phyloP scores from a whole-genome alignment of 2,329 filamentous ascomycete species.

The Neopestalotiopsis sp. region DNA sequence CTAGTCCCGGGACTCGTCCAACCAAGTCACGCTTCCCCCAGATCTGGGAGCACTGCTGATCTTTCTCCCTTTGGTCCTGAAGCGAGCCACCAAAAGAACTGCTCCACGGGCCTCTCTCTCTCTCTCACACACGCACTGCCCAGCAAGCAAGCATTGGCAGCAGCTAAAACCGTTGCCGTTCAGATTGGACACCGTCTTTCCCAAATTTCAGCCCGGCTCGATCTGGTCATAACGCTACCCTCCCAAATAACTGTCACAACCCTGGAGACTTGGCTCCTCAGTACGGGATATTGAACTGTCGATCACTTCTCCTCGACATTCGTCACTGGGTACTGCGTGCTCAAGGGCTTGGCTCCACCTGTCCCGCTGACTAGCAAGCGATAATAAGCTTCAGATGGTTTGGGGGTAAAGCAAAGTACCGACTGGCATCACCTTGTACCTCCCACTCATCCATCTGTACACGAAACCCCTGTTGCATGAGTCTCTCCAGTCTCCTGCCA shows the following conservation, averaged over 20 bases:
- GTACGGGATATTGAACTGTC: slow-evolving; percentile 58
- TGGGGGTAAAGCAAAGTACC: slow-evolving; percentile 41
- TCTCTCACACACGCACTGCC: slow-evolving; percentile 24
- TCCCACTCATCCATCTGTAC: slow-evolving; percentile 31
- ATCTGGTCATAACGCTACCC: slow-evolving; percentile 23
- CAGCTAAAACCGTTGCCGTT: slow-evolving; percentile 39
- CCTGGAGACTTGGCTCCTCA: slow-evolving; percentile 51
- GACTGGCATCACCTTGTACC: slow-evolving; percentile 45
- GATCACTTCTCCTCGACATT: slow-evolving; percentile 58
- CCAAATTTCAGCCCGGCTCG: slow-evolving; percentile 4
- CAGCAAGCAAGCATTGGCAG: slow-evolving; percentile 21
- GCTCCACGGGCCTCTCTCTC: slow-evolving; percentile 39
- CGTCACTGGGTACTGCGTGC: slow-evolving; percentile 48
- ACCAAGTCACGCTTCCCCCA: slow-evolving; percentile 29
- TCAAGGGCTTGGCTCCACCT: slow-evolving; percentile 42
- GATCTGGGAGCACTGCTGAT: slow-evolving; percentile 41
- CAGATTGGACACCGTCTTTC: slow-evolving; percentile 39
- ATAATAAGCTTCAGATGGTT: slow-evolving; percentile 51
- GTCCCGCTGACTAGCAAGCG: slow-evolving; percentile 48
- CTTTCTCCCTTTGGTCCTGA: slow-evolving; percentile 42
- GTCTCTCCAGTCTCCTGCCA: slow-evolving; percentile 41
- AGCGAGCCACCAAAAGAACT: slow-evolving; percentile 36
- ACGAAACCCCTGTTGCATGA: slow-evolving; percentile 42
- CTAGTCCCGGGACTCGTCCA: slow-evolving; percentile 23
- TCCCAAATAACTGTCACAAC: slow-evolving; percentile 41